Conservation (phyloP, 225 moss, liverwort and hornwort species). For the Bryum argenteum region DNA sequence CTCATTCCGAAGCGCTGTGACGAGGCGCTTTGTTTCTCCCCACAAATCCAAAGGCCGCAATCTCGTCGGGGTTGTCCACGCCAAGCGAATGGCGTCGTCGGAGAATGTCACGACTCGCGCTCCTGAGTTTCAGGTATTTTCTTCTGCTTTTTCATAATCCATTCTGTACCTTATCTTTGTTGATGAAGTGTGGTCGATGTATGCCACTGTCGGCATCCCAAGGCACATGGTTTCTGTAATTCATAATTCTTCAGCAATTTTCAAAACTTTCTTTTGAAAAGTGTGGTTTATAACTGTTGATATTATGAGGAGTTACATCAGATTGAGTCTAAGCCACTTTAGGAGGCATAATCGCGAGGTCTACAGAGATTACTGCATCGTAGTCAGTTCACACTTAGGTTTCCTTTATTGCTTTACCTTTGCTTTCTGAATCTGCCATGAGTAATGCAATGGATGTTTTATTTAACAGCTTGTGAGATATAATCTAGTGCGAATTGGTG, state of each 20-base stretch:
- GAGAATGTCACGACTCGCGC: slow-evolving; percentile 38
- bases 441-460: slow-evolving; percentile 9
- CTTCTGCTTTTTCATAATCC: no score
- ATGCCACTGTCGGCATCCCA: background rate
- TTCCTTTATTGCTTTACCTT: slow-evolving; percentile 5
- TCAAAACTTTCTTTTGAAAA: background rate
- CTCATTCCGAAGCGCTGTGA: background rate
- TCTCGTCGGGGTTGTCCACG: slow-evolving; percentile 36
- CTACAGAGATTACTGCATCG: background rate
- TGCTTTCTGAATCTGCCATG: background rate
- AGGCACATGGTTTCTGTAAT: background rate
- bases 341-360: background rate
- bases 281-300: slow-evolving; percentile 11
- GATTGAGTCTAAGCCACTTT: slow-evolving; percentile 1
- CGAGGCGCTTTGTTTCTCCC: slow-evolving; percentile 13
- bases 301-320: background rate
- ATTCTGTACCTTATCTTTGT: background rate
- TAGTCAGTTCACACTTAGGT: slow-evolving; percentile 8
- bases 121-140: slow-evolving; percentile 52
- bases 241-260: background rate
- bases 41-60: slow-evolving; percentile 9
- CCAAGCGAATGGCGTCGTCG: slow-evolving; percentile 44
- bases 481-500: background rate
- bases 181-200: background rate
- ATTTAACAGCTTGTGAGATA: background rate